Conservation (phyloP, 768 basidiomycete genomes). For the Daedaleopsis sinensis region DNA sequence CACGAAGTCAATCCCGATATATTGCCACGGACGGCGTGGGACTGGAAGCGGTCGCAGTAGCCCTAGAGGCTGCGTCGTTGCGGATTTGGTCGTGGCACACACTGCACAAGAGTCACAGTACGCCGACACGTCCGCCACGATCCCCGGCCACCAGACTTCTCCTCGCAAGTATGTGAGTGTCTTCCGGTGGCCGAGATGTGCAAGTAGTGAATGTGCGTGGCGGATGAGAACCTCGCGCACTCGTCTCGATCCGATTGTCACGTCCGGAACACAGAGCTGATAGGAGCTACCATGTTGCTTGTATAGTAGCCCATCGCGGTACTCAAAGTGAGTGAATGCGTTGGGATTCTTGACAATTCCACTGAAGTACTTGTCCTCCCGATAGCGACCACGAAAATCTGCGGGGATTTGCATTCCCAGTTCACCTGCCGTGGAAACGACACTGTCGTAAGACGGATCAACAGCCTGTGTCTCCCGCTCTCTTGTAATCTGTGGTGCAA, state of each 20-base stretch:
- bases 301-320: not conserved
- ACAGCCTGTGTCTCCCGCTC: too few species aligned
- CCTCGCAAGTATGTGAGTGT: not conserved
- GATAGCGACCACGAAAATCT: conserved; percentile 25
- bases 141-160: not conserved
- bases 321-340: not conserved
- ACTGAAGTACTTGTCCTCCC: too few species aligned
- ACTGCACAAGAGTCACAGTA: not conserved
- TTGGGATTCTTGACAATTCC: too few species aligned
- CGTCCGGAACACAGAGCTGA: not conserved
- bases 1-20: not conserved
- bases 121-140: not conserved
- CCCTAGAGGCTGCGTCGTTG: not conserved
- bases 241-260: not conserved
- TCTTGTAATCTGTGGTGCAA: too few species aligned
- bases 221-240: not conserved
- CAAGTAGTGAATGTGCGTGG: not conserved
- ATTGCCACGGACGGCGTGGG: not conserved
- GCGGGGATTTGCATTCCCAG: conserved; percentile 11
- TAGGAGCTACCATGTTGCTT: not conserved
- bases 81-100: not conserved
- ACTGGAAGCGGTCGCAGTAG: not conserved
- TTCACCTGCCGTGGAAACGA: not conserved
- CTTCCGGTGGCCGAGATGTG: not conserved
- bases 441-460: too few species aligned